Conservation (phyloP, 139 green algal species). For the Chlorella sp. region DNA sequence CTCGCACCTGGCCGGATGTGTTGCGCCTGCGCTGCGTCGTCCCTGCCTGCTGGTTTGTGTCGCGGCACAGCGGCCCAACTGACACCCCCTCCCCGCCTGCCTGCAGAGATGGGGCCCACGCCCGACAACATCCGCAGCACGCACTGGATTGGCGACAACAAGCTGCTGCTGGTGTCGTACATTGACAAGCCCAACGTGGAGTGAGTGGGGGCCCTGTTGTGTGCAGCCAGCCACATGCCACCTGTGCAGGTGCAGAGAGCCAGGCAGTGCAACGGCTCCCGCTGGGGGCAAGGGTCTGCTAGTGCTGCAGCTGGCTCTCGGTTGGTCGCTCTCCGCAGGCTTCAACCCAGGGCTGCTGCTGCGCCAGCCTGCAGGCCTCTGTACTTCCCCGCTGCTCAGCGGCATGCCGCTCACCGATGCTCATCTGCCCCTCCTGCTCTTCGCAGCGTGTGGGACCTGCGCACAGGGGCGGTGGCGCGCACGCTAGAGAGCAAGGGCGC, state of each 20-base stretch:
- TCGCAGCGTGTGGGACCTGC: constrained; percentile 88
- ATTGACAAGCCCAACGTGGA: constrained; percentile 54
- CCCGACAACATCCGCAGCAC: constrained; percentile 68
- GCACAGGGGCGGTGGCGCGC: constrained; percentile 64
- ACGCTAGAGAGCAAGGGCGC: constrained; percentile 72
- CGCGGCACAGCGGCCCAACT: no score
- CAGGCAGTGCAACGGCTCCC: no score
- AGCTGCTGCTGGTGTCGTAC: constrained; percentile 76
- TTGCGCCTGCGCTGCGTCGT: no score
- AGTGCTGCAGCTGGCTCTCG: background rate
- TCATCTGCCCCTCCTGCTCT: background rate
- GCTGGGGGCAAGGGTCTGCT: no score
- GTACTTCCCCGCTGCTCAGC: no score
- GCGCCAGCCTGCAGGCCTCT: no score
- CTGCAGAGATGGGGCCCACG: constrained; percentile 18
- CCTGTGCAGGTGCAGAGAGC: no score
- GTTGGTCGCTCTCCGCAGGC: background rate
- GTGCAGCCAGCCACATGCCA: no score
- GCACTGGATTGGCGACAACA: constrained; percentile 80
- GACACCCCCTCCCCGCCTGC: no score
- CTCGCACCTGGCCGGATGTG: background rate
- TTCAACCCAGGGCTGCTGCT: no score
- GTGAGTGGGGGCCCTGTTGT: constrained; percentile 18
- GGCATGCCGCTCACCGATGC: no score
- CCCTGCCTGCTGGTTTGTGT: no score